phyloP scores from a whole-genome alignment of 2,329 filamentous ascomycete genomes.

The Nothophoma quercina region DNA sequence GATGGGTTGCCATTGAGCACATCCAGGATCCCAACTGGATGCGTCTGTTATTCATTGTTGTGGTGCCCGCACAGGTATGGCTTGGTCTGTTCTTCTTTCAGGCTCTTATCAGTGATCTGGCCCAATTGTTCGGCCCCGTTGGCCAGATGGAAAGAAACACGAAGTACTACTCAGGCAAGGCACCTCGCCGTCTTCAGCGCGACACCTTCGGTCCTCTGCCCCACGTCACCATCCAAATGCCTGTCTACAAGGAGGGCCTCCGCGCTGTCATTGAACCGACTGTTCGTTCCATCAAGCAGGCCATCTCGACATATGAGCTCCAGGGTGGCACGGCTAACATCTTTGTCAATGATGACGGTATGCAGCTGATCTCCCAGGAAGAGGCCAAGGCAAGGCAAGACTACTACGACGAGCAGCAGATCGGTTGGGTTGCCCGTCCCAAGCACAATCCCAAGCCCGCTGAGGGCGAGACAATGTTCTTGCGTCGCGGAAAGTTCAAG shows the following conservation, averaged over 20 bases:
- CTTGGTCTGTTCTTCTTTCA: slow-evolving; percentile 57
- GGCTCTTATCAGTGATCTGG: slow-evolving; percentile 30
- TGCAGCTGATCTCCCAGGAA: slow-evolving; percentile 64
- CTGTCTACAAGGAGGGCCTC: slow-evolving; percentile 87
- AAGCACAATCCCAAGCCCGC: slow-evolving; percentile 47
- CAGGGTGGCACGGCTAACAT: slow-evolving; percentile 72
- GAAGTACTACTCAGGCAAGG: slow-evolving; percentile 78
- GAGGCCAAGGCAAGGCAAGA: slow-evolving; percentile 55
- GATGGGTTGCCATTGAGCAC: slow-evolving; percentile 63
- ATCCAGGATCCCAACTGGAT: slow-evolving; percentile 61
- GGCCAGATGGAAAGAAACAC: slow-evolving; percentile 77
- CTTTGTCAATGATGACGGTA: slow-evolving; percentile 73
- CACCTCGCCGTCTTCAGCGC: slow-evolving; percentile 60
- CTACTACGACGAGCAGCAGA: slow-evolving; percentile 60
- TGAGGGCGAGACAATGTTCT: slow-evolving; percentile 29
- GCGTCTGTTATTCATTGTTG: slow-evolving; percentile 62
- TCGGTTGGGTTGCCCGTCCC: slow-evolving; percentile 59
- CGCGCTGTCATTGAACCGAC: slow-evolving; percentile 77
- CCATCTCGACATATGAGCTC: slow-evolving; percentile 60
- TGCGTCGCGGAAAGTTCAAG: slow-evolving; percentile 48
- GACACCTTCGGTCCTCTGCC: slow-evolving; percentile 63
- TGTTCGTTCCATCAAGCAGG: slow-evolving; percentile 77
- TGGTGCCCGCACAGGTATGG: slow-evolving; percentile 65
- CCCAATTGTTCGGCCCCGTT: slow-evolving; percentile 76
- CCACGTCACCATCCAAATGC: slow-evolving; percentile 79